Conservation (phyloP, 345 rosid genomes). For the Acer campestre region DNA sequence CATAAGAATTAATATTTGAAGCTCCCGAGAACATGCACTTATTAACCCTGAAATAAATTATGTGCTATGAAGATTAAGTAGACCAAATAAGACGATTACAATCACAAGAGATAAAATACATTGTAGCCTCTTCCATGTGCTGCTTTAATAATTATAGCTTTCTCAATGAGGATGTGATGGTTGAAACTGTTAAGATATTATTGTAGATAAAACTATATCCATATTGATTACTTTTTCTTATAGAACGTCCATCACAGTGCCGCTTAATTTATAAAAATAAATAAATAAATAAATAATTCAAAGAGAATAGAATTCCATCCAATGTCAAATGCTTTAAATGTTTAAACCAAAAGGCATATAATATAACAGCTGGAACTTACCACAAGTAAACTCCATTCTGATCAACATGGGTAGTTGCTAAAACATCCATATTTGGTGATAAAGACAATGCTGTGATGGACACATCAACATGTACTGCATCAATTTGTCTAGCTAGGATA, state of each 20-base stretch:
- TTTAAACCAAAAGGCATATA: slow-evolving; percentile 7
- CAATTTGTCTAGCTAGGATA: slow-evolving; percentile 85
- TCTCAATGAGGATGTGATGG: not conserved
- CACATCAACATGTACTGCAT: slow-evolving; percentile 78
- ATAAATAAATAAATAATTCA: not conserved
- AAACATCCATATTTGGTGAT: slow-evolving; percentile 92
- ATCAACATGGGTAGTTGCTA: slow-evolving; percentile 93
- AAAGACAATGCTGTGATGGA: slow-evolving; percentile 88
- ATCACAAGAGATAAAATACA: not conserved
- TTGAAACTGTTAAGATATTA: not conserved
- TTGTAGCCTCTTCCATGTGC: not conserved
- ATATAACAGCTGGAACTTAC: slow-evolving; percentile 40
- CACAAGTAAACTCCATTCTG: slow-evolving; percentile 90
- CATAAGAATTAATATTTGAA: slow-evolving; percentile 63
- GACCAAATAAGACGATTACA: not conserved
- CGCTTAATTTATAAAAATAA: not conserved
- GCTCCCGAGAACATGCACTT: slow-evolving; percentile 77
- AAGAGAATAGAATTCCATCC: not conserved
- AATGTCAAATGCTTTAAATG: slow-evolving; percentile 1
- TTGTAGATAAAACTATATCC: not conserved
- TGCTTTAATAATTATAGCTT: not conserved
- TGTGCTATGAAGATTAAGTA: slow-evolving; percentile 1
- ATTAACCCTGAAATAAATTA: slow-evolving; percentile 61
- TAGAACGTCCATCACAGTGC: not conserved
- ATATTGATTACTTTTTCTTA: too few relatives aligned